phyloP scores from a whole-genome alignment of 192 early-diverging fungal species.

The Geosiphon pyriformis region DNA sequence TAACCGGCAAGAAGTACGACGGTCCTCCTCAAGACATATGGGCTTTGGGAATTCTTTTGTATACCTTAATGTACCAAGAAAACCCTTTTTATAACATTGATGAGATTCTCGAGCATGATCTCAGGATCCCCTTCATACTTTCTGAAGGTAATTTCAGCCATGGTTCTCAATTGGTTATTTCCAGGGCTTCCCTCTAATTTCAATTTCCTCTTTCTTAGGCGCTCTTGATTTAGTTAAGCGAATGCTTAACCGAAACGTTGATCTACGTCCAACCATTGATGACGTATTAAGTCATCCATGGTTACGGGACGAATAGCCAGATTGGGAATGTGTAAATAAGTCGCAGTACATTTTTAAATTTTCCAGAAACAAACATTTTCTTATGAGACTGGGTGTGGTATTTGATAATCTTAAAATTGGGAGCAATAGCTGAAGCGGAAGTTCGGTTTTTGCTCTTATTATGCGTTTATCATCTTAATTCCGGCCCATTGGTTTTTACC shows the following conservation, averaged over 20 bases:
- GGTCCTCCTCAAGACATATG: constrained; percentile 81
- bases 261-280: constrained; percentile 69
- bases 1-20: constrained; percentile 60
- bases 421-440: too few relatives aligned
- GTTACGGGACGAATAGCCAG: constrained; percentile 42
- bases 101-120: constrained; percentile 53
- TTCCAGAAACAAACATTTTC: too few relatives aligned
- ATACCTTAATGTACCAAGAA: constrained; percentile 65
- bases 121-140: constrained; percentile 51
- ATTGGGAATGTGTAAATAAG: too few relatives aligned
- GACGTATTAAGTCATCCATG: constrained; percentile 71
- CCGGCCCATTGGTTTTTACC: too few relatives aligned
- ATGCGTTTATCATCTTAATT: too few relatives aligned
- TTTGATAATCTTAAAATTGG: too few relatives aligned
- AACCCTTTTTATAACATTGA: constrained; percentile 68
- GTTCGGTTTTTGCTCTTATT: too few relatives aligned
- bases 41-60: constrained; percentile 73
- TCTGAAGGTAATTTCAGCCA: constrained; percentile 48
- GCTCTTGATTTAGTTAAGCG: constrained; percentile 56
- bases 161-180: too few relatives aligned
- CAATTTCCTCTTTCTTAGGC: constrained; percentile 26
- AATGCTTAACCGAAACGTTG: constrained; percentile 70
- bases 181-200: too few relatives aligned
- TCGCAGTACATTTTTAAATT: too few relatives aligned
- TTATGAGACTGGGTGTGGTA: too few relatives aligned